These are phyloP conservation scores for Epithemia pelagica DNA, from an alignment of 108 stramenopile genomes.

Conservation along the genomic window DNA sequence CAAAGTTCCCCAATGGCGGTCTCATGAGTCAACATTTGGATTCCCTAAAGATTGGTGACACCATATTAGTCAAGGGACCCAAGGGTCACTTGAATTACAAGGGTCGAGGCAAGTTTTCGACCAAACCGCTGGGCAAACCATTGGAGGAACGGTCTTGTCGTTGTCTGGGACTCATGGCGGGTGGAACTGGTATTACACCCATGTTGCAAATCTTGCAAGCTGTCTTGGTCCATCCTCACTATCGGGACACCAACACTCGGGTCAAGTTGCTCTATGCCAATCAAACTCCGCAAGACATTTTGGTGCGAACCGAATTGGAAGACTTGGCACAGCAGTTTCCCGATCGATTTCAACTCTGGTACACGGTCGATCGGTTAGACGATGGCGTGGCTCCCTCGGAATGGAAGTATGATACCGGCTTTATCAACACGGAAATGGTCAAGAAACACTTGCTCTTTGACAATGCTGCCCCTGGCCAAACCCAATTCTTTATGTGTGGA, in stretches of 20 bases:
- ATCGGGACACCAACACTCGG: slow-evolving; percentile 38
- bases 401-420: slow-evolving; percentile 85
- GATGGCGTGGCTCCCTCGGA: slow-evolving; percentile 7
- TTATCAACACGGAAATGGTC: slow-evolving; percentile 92
- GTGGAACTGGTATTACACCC: slow-evolving; percentile 99
- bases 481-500: slow-evolving; percentile 96
- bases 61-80: slow-evolving; percentile 78
- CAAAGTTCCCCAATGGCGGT: slow-evolving; percentile 94
- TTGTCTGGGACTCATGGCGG: slow-evolving; percentile 93
- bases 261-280: slow-evolving; percentile 84
- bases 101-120: slow-evolving; percentile 48
- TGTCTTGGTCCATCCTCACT: slow-evolving; percentile 33
- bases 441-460: slow-evolving; percentile 49
- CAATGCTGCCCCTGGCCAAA: slow-evolving; percentile 24
- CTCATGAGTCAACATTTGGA: slow-evolving; percentile 96
- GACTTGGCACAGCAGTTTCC: slow-evolving; percentile 55
- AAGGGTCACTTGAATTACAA: slow-evolving; percentile 83
- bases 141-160: slow-evolving; percentile 42
- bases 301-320: slow-evolving; percentile 86
- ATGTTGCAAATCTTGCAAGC: slow-evolving; percentile 91
- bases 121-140: slow-evolving; percentile 67
- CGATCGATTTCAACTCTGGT: slow-evolving; percentile 76
- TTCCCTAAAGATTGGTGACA: slow-evolving; percentile 83
- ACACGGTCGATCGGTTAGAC: slow-evolving; percentile 79
- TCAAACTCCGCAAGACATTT: slow-evolving; percentile 92